Evolutionary conservation across 345 rosid genomes (phyloP).

Genomic region (Citrus glauca): DNA sequence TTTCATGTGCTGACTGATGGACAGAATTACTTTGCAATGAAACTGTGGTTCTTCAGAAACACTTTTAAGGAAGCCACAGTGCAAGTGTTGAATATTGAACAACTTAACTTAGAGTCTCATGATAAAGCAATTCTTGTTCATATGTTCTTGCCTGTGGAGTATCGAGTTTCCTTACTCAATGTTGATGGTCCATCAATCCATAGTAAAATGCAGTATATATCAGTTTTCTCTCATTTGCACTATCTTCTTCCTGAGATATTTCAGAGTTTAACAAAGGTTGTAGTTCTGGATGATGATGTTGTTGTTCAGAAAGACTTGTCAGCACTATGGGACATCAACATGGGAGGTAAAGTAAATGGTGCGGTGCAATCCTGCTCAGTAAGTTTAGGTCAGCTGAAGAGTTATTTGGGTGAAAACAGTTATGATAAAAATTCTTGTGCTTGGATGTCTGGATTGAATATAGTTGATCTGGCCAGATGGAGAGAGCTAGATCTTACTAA

Average conservation of each 20-base stretch:
- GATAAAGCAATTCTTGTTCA: constrained; percentile 40
- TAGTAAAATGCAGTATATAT: constrained; percentile 59
- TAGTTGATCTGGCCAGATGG: constrained; percentile 80
- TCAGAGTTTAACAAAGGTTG: constrained; percentile 54
- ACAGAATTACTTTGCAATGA: constrained; percentile 84
- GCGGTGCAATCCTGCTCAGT: constrained; percentile 69
- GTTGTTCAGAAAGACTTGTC: constrained; percentile 85
- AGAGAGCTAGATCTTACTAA: constrained; percentile 53
- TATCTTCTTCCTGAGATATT: constrained; percentile 78
- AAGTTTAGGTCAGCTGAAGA: constrained; percentile 58
- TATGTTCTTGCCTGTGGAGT: constrained; percentile 72
- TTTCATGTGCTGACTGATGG: constrained; percentile 91
- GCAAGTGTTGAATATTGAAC: constrained; percentile 70
- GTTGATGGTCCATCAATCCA: constrained; percentile 34
- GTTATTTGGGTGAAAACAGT: constrained; percentile 39
- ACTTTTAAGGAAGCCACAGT: constrained; percentile 57
- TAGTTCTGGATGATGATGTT: constrained; percentile 89
- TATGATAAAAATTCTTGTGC: constrained; percentile 49
- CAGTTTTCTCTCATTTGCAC: constrained; percentile 73
- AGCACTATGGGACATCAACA: constrained; percentile 60
- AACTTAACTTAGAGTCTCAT: constrained; percentile 37
- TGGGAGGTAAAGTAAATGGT: constrained; percentile 86
- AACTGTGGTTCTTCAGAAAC: constrained; percentile 77
- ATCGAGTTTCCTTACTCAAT: constrained; percentile 56
- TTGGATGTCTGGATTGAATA: constrained; percentile 94